Evolutionary conservation across 116 monocot species (phyloP), one percentile per base, ranked within the genome.

Genomic region (Phalaenopsis hybrid): DNA sequence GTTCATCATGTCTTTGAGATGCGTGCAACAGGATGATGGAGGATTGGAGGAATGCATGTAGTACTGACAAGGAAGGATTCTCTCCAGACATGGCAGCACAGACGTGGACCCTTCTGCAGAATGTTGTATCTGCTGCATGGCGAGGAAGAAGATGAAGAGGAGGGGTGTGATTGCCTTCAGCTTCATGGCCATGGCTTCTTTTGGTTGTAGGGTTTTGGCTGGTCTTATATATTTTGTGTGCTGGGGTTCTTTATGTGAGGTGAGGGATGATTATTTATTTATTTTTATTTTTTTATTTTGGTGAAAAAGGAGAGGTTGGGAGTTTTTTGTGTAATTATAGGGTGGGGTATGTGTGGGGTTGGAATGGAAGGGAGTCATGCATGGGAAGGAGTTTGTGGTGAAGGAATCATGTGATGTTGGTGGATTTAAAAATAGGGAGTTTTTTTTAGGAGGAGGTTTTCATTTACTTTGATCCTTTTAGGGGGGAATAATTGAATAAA

Each of bases 31-130:
- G 1, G 78, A 50, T 3, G 7, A 4, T 1, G 83, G 68, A 23
- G 83, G 83, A 20, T 43, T 69, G 8, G 78, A 17, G 0, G 15
- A 8, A 4, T 69, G 61, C 63, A 83, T 23, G 68, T n/a, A 77
- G 3, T 25, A 31, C 1, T 61, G 63, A 52, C 83, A 83, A 17
- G 83, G 83, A 48, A 83, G 6, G 50, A 83, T n/a, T 49, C 68
- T 78, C 50, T 78, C 13, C 21, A 83, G 6, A 69, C 83, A 83
- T 44, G 76, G 82, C 65, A 65, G 25, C 3, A 65, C 65, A 65
- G 65, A 65, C 10, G 6, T 23, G 6, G 65, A 16, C 4, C 15
- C 15, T 16, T 15, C 55, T 55, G 2, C 55, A 13, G 55, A 55
- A 55, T 15, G 65, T 1, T 25, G 2, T 65, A 9, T 28, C n/a